Evolutionary conservation across 2,329 filamentous ascomycete species (phyloP).

Genomic region (Pleomassaria siparia): DNA sequence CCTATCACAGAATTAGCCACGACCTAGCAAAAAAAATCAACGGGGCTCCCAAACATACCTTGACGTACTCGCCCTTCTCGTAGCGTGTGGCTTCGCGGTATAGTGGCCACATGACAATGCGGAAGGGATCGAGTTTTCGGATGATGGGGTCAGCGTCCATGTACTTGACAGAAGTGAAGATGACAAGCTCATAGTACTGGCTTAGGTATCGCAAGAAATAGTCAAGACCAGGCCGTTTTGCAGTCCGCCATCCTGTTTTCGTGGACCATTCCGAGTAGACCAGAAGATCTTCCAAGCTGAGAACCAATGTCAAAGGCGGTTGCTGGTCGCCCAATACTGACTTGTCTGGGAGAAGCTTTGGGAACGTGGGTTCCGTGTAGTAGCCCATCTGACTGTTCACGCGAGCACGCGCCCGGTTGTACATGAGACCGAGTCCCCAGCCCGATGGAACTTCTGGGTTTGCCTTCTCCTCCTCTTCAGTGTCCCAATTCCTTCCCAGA

Average conservation of each 20-base stretch:
- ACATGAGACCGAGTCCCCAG: conserved; percentile 76
- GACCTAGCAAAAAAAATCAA: neutral
- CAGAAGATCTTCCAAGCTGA: conserved; percentile 90
- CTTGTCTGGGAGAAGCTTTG: conserved; percentile 83
- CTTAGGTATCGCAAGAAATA: conserved; percentile 97
- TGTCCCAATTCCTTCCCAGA: conserved; percentile 85
- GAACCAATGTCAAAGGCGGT: conserved; percentile 86
- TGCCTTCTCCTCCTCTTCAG: conserved; percentile 67
- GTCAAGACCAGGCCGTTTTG: conserved; percentile 92
- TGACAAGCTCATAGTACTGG: conserved; percentile 96
- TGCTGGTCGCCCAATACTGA: conserved; percentile 58
- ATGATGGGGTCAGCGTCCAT: conserved; percentile 84
- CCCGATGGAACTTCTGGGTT: conserved; percentile 76
- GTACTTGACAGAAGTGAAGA: conserved; percentile 88
- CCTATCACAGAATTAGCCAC: conserved; percentile 56
- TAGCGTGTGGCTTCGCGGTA: conserved; percentile 97
- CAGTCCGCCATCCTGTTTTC: conserved; percentile 91
- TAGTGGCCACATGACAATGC: conserved; percentile 91
- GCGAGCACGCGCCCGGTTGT: conserved; percentile 75
- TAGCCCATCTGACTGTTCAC: conserved; percentile 77
- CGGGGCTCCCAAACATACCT: conserved; percentile 64
- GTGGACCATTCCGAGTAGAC: conserved; percentile 94
- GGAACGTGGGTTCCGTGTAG: conserved; percentile 94
- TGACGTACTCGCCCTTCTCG: conserved; percentile 93
- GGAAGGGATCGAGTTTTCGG: conserved; percentile 91